A percentile compares a stretch with the other conserved stretches of the same genome.
These are phyloP conservation scores for Fusarium algeriense DNA, from an alignment of 2,329 filamentous ascomycete species.

Conservation along the genomic window DNA sequence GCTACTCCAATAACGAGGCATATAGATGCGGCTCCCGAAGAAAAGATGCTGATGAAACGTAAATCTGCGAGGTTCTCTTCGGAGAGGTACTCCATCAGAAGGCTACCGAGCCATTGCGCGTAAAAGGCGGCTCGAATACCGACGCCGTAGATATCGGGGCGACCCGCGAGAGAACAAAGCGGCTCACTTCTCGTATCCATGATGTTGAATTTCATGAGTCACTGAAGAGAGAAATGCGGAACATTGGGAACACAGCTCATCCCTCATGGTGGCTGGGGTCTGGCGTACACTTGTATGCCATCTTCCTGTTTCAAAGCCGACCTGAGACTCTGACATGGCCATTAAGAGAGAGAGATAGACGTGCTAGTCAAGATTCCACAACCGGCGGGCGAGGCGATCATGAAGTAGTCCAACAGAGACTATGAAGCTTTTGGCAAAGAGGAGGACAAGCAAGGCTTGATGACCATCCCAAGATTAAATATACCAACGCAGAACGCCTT, in stretches of 20 bases:
- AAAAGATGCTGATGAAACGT: slow-evolving; percentile 50
- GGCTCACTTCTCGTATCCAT: slow-evolving; percentile 9
- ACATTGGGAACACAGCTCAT: neutral
- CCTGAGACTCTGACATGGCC: neutral
- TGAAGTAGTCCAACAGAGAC: slow-evolving; percentile 23
- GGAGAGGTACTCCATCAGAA: slow-evolving; percentile 50
- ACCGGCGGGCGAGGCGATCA: slow-evolving; percentile 11
- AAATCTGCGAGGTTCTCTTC: slow-evolving; percentile 46
- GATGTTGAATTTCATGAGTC: neutral
- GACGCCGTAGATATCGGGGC: slow-evolving; percentile 52
- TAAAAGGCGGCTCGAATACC: slow-evolving; percentile 54
- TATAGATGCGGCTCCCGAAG: slow-evolving; percentile 47
- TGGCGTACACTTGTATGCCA: slow-evolving; percentile 43
- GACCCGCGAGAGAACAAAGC: slow-evolving; percentile 45
- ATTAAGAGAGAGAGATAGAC: slow-evolving; percentile 3
- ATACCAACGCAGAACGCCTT: neutral
- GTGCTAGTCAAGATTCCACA: slow-evolving; percentile 16
- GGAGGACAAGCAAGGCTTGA: slow-evolving; percentile 15
- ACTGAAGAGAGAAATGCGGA: neutral
- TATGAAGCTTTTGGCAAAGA: slow-evolving; percentile 3
- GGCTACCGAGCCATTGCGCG: slow-evolving; percentile 52
- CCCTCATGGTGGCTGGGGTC: slow-evolving; percentile 1
- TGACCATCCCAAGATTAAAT: neutral
- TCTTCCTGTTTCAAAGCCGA: neutral
- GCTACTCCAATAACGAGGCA: slow-evolving; percentile 48